Conservation (phyloP, 768 basidiomycete genomes). For the Mycena galericulata region DNA sequence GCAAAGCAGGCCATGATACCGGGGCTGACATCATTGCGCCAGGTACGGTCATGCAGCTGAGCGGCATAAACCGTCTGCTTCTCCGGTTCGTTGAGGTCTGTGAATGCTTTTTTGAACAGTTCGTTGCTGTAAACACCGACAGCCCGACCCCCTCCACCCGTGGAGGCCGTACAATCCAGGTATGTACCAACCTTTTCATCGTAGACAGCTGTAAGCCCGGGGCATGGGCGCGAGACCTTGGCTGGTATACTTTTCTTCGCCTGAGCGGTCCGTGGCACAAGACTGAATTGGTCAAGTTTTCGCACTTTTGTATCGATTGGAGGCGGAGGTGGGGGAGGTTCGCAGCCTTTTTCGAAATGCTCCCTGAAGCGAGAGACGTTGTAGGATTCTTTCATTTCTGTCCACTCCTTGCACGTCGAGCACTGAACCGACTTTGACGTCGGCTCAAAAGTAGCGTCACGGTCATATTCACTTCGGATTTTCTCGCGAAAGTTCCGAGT, state of each 20-base stretch:
- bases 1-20: slow-evolving; percentile 11
- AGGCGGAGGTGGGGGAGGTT: background rate
- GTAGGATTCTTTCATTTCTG: slow-evolving; percentile 34
- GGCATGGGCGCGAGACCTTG: background rate
- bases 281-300: background rate
- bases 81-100: background rate
- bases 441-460: background rate
- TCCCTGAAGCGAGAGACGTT: slow-evolving; percentile 17
- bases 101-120: background rate
- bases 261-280: too few species aligned
- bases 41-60: background rate
- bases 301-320: background rate
- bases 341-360: slow-evolving; percentile 9
- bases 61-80: background rate
- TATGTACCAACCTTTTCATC: background rate
- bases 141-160: background rate
- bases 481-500: background rate
- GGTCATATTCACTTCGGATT: background rate
- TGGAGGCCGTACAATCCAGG: background rate
- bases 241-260: background rate
- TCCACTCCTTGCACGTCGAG: too few species aligned
- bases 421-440: slow-evolving; percentile 16
- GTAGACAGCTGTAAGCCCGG: background rate
- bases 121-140: background rate
- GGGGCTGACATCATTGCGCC: slow-evolving; percentile 6